A percentile compares a stretch with the other conserved stretches of the same genome.
phyloP scores from a whole-genome alignment of 2,329 filamentous ascomycete genomes.

The Aspergillus sp. region DNA sequence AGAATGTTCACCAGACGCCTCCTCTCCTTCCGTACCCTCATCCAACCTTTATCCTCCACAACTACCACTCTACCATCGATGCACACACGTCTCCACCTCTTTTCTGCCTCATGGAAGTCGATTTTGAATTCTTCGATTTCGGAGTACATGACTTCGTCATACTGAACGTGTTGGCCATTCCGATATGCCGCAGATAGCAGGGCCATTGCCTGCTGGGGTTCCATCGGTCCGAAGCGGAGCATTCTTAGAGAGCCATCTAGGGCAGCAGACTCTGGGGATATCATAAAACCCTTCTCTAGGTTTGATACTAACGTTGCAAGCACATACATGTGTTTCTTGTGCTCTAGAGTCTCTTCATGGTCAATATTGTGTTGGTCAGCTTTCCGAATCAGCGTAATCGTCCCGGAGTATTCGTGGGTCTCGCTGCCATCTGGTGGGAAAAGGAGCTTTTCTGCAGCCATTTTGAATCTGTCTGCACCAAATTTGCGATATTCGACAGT shows the following conservation, averaged over 20 bases:
- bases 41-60: slow-evolving; percentile 68
- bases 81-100: slow-evolving; percentile 79
- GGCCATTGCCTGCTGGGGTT: slow-evolving; percentile 67
- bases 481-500: slow-evolving; percentile 75
- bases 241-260: slow-evolving; percentile 70
- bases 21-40: slow-evolving; percentile 55
- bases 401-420: slow-evolving; percentile 59
- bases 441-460: slow-evolving; percentile 79
- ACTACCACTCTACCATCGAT: slow-evolving; percentile 87
- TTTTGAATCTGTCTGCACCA: slow-evolving; percentile 75
- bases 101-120: slow-evolving; percentile 59
- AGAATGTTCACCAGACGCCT: slow-evolving; percentile 22
- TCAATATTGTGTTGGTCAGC: slow-evolving; percentile 18
- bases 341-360: slow-evolving; percentile 34
- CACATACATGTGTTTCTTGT: slow-evolving; percentile 68
- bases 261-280: slow-evolving; percentile 71
- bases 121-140: slow-evolving; percentile 67
- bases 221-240: slow-evolving; percentile 70
- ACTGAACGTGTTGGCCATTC: slow-evolving; percentile 54
- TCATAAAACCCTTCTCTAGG: slow-evolving; percentile 76
- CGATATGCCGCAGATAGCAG: slow-evolving; percentile 69
- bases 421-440: slow-evolving; percentile 52
- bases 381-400: slow-evolving; percentile 46
- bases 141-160: slow-evolving; percentile 67
- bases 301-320: slow-evolving; percentile 75